Percentiles rank a stretch among this genome's conserved stretches.
These are phyloP conservation scores for Chaetomium cochliodes DNA, from an alignment of 495 filamentous ascomycete genomes.

Conservation along the genomic window DNA sequence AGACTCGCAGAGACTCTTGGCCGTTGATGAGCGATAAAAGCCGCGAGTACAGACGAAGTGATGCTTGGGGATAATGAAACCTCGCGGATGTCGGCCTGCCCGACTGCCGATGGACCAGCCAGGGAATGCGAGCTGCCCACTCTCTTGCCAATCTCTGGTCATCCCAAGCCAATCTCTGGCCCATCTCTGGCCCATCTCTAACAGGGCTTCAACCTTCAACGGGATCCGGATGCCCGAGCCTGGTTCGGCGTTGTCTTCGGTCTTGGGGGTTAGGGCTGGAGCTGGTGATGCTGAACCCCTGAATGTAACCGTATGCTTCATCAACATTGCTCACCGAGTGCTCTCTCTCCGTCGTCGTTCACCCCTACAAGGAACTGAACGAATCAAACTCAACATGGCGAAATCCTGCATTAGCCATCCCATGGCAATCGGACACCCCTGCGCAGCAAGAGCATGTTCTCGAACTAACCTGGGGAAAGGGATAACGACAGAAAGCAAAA, in stretches of 20 bases:
- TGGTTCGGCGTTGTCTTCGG: too few species aligned
- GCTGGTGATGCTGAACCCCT: not conserved
- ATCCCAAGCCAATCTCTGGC: too few species aligned
- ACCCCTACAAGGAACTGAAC: too few species aligned
- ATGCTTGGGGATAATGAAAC: too few species aligned
- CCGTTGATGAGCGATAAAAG: constrained; percentile 4
- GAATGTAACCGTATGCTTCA: not conserved
- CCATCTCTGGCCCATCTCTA: not conserved
- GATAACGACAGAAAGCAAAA: not conserved
- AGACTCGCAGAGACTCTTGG: not conserved
- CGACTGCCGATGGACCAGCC: not conserved
- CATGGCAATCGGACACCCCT: not conserved
- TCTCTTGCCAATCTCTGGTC: too few species aligned
- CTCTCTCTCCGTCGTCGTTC: not conserved
- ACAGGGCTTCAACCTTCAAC: too few species aligned
- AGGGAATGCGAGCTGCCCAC: not conserved
- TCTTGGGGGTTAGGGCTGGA: not conserved
- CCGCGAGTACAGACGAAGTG: too few species aligned
- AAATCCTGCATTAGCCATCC: not conserved
- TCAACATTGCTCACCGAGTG: not conserved
- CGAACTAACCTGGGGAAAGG: not conserved
- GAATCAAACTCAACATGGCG: not conserved
- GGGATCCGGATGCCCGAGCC: too few species aligned
- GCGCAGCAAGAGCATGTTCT: not conserved
- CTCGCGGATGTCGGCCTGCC: too few species aligned